Conservation (phyloP, 345 rosid genomes). For the Syzygium aromaticum region DNA sequence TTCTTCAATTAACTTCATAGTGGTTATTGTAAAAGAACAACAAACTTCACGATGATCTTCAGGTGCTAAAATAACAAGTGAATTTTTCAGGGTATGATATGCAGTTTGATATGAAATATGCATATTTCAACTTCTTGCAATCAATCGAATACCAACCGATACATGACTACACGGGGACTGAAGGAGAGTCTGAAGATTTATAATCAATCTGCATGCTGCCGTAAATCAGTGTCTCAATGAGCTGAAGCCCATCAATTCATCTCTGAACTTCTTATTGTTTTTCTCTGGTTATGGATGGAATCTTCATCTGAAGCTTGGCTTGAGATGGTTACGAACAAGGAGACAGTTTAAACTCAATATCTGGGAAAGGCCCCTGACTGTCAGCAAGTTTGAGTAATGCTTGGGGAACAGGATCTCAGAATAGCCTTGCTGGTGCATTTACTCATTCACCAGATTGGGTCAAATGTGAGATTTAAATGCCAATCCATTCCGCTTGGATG, state of each 20-base stretch:
- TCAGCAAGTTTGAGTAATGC: neutral
- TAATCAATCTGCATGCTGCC: neutral
- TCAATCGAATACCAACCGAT: conserved; percentile 30
- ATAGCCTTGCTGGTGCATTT: neutral
- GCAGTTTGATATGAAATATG: conserved; percentile 84
- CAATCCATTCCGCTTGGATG: neutral
- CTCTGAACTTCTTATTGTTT: neutral
- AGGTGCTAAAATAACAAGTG: neutral
- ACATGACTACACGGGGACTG: neutral
- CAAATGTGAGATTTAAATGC: neutral
- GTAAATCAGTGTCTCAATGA: neutral
- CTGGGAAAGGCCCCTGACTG: neutral
- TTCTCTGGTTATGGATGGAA: neutral
- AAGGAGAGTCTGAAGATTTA: neutral
- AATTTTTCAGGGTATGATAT: conserved; percentile 64
- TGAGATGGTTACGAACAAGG: neutral
- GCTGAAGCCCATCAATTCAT: neutral
- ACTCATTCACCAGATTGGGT: neutral
- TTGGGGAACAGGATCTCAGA: neutral
- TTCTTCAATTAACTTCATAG: neutral
- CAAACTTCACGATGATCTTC: neutral
- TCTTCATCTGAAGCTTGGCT: neutral
- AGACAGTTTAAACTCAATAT: neutral
- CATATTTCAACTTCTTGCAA: conserved; percentile 74
- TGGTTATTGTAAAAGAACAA: neutral